Evolutionary conservation across 2,329 filamentous ascomycete genomes (phyloP).

Genomic region (Cercospora sp.): DNA sequence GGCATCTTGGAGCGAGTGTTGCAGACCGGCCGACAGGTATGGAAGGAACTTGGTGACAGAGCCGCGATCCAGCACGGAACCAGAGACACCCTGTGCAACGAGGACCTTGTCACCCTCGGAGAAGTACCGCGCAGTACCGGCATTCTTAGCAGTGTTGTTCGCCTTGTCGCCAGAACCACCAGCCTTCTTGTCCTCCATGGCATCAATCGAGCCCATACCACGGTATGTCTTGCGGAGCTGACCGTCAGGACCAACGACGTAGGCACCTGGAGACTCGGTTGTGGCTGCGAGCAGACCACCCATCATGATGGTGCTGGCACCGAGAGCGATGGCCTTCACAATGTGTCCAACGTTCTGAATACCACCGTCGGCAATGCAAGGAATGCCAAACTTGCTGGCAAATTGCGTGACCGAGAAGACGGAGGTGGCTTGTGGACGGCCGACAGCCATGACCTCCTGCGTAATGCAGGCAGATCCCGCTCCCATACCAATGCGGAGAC

Average conservation of each 20-base stretch:
- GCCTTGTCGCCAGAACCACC: constrained; percentile 71
- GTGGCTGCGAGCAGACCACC: constrained; percentile 95
- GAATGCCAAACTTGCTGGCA: constrained; percentile 88
- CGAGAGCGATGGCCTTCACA: constrained; percentile 93
- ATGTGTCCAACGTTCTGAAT: constrained; percentile 99
- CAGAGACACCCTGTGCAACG: constrained; percentile 94
- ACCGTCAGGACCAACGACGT: constrained; percentile 92
- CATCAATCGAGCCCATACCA: constrained; percentile 98
- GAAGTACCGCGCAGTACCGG: constrained; percentile 96
- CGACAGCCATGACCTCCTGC: constrained; percentile 99
- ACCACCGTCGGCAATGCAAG: constrained; percentile 96
- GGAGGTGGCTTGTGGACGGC: constrained; percentile 89
- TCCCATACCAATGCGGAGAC: constrained; percentile 97
- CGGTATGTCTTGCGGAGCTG: constrained; percentile 99
- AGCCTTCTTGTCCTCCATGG: constrained; percentile 99
- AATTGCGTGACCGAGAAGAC: constrained; percentile 89
- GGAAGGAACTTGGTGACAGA: constrained; percentile 92
- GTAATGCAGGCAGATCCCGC: constrained; percentile 98
- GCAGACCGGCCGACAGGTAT: constrained; percentile 90
- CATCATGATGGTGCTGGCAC: constrained; percentile 98
- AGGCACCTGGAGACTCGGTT: constrained; percentile 94
- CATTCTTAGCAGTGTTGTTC: constrained; percentile 94
- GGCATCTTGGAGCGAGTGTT: constrained; percentile 96
- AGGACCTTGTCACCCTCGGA: constrained; percentile 93
- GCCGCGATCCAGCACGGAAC: constrained; percentile 76